Conservation (phyloP, 345 rosid genomes). For the Jatropha curcas region DNA sequence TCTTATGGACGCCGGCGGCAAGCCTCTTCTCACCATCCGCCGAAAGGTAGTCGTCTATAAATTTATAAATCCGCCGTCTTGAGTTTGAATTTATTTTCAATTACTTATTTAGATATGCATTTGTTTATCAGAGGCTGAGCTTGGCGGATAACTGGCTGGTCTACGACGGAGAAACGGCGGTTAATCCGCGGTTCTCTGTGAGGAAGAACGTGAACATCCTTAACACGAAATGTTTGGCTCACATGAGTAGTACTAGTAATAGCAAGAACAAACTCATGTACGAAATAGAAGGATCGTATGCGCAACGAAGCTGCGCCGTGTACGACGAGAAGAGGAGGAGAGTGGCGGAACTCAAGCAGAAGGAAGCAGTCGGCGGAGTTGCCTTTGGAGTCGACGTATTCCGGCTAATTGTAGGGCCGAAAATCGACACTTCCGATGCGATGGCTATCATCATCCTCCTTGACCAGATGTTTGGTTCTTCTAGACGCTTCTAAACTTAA, state of each 20-base stretch:
- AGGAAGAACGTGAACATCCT: constrained; percentile 56
- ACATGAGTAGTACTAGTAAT: constrained; percentile 30
- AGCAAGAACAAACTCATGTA: constrained; percentile 32
- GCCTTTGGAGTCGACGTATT: constrained; percentile 74
- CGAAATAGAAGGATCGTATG: constrained; percentile 78
- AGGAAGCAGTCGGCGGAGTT: constrained; percentile 62
- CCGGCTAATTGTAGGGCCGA: constrained; percentile 66
- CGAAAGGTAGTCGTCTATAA: constrained; percentile 57
- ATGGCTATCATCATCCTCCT: constrained; percentile 87
- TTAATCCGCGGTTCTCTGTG: constrained; percentile 50
- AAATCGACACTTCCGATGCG: constrained; percentile 56
- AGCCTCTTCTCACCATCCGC: constrained; percentile 89
- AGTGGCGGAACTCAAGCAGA: constrained; percentile 67
- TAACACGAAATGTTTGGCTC: constrained; percentile 55
- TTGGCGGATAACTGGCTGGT: constrained; percentile 77
- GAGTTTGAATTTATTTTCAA: not conserved
- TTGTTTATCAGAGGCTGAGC: constrained; percentile 53
- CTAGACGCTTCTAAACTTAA: constrained; percentile 33
- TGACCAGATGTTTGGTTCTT: constrained; percentile 86
- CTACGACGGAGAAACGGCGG: constrained; percentile 69
- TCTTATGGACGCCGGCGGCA: constrained; percentile 89
- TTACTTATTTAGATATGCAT: not conserved
- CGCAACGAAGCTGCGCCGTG: constrained; percentile 61
- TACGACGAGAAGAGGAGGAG: constrained; percentile 54
- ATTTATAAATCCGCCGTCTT: no score